Percentiles rank a stretch among this genome's conserved stretches.
Evolutionary conservation across 768 basidiomycete species (phyloP).

Genomic region (Suillus fuscotomentosus): DNA sequence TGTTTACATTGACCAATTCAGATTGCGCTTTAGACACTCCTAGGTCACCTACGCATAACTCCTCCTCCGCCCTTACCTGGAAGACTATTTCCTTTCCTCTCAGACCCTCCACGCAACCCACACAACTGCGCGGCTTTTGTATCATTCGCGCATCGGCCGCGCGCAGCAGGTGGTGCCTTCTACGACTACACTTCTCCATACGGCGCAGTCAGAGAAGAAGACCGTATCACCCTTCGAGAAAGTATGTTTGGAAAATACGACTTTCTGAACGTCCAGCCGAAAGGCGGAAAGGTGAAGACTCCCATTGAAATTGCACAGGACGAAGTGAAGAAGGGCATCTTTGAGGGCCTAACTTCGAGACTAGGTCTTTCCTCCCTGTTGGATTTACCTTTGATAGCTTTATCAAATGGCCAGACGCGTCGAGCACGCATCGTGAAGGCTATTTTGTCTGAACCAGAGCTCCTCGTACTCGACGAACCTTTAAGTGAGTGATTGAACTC

Average conservation of each 20-base stretch:
- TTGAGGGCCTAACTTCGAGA: slow-evolving; percentile 46
- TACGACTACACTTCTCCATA: slow-evolving; percentile 94
- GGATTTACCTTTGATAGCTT: slow-evolving; percentile 79
- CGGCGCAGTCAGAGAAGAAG: slow-evolving; percentile 86
- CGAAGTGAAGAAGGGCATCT: slow-evolving; percentile 35
- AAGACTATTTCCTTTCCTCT: slow-evolving; percentile 23
- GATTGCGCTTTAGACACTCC: too few relatives aligned
- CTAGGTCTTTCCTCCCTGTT: slow-evolving; percentile 53
- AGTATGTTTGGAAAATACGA: slow-evolving; percentile 59
- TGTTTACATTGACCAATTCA: background rate
- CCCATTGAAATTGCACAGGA: slow-evolving; percentile 23
- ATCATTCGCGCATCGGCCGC: too few relatives aligned
- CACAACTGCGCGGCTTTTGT: too few relatives aligned
- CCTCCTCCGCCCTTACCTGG: slow-evolving; percentile 40
- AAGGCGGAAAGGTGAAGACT: slow-evolving; percentile 18
- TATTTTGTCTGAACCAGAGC: slow-evolving; percentile 63
- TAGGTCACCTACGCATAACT: too few relatives aligned
- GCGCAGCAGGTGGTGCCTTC: slow-evolving; percentile 41
- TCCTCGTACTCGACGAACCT: slow-evolving; percentile 88
- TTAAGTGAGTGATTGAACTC: slow-evolving; percentile 36
- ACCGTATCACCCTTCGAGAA: slow-evolving; percentile 71
- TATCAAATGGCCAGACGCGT: slow-evolving; percentile 92
- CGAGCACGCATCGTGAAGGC: slow-evolving; percentile 82
- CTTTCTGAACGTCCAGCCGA: slow-evolving; percentile 30
- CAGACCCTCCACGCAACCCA: too few relatives aligned